phyloP scores from a whole-genome alignment of 1,139 yeast species.

The Pichia sp. region DNA sequence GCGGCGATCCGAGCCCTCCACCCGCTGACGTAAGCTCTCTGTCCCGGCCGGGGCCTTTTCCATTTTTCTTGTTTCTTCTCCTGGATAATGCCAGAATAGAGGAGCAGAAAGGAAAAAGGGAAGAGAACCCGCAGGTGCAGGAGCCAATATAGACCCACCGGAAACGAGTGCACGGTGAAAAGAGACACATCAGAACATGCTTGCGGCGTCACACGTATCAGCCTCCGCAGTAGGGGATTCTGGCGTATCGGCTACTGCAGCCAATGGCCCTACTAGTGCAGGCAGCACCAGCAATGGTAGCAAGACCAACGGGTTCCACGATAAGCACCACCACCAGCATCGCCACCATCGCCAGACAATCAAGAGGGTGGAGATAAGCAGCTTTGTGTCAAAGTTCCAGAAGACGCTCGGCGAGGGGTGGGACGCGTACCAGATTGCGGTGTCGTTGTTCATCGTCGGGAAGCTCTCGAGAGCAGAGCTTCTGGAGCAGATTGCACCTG shows the following conservation, averaged over 20 bases:
- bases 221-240: not conserved
- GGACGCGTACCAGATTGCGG: constrained; percentile 80
- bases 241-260: not conserved
- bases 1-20: not conserved
- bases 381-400: constrained; percentile 70
- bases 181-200: not conserved
- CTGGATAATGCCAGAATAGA: not conserved
- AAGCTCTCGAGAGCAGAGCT: constrained; percentile 75
- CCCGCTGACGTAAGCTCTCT: not conserved
- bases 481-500: constrained; percentile 49
- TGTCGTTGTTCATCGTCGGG: constrained; percentile 74
- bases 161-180: too few species aligned
- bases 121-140: too few species aligned
- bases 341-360: not conserved
- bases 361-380: constrained; percentile 68
- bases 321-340: not conserved
- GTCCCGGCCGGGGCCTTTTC: not conserved
- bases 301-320: not conserved
- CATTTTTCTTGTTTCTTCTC: not conserved
- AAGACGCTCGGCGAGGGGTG: constrained; percentile 68
- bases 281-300: not conserved
- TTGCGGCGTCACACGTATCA: not conserved
- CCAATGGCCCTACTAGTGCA: not conserved
- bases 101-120: not conserved
- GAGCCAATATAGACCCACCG: too few species aligned